Evolutionary conservation across 2,329 filamentous ascomycete species (phyloP).

Genomic region (Neofusicoccum sp.): DNA sequence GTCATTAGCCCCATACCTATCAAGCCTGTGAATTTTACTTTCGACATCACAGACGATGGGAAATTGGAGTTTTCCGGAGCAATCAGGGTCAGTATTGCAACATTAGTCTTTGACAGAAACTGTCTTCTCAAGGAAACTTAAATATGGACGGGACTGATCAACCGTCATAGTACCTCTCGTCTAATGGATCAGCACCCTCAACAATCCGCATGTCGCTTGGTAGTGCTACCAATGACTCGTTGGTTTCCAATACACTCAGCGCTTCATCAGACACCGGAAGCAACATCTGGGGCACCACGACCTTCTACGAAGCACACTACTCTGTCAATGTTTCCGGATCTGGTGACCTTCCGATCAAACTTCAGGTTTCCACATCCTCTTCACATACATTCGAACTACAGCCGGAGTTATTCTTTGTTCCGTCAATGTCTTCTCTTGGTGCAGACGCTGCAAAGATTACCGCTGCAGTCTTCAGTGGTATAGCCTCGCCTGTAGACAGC

Average conservation of each 20-base stretch:
- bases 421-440: neutral
- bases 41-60: neutral
- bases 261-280: neutral
- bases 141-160: neutral
- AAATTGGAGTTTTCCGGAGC: neutral
- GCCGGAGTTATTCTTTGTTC: neutral
- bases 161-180: neutral
- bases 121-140: neutral
- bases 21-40: neutral
- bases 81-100: too few relatives aligned
- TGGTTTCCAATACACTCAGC: neutral
- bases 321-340: neutral
- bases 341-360: neutral
- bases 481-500: neutral
- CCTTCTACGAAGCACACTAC: neutral
- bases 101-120: too few relatives aligned
- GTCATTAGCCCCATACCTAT: neutral
- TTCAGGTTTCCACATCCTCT: neutral
- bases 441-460: neutral
- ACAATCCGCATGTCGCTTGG: neutral
- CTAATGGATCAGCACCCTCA: neutral
- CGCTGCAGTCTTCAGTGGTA: neutral
- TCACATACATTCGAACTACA: neutral
- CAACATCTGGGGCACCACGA: neutral
- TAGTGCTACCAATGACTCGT: neutral